Evolutionary conservation across 495 filamentous ascomycete species (phyloP).

Genomic region (Aspergillus sclerotiicarbonarius): DNA sequence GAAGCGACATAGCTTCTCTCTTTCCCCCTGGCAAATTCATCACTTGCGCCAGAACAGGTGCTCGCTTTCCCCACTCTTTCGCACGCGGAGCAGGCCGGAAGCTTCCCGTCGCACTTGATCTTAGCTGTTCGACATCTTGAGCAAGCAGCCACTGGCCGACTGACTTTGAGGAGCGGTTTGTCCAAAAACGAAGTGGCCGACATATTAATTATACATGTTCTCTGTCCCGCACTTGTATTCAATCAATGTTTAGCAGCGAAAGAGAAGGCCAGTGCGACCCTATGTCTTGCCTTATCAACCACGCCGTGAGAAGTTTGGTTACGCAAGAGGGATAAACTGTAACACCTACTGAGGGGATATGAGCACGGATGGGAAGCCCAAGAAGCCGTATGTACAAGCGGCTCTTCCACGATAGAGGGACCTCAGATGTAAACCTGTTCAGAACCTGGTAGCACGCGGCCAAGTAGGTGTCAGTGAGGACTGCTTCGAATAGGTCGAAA

Average conservation of each 20-base stretch:
- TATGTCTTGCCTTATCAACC: not conserved
- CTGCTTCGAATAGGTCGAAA: not conserved
- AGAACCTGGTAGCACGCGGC: not conserved
- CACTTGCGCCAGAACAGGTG: slow-evolving; percentile 89
- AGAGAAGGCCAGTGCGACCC: not conserved
- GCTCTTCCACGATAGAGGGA: not conserved
- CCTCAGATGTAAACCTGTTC: not conserved
- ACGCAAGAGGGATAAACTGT: not conserved
- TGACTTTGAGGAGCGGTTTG: slow-evolving; percentile 81
- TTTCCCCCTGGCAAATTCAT: slow-evolving; percentile 91
- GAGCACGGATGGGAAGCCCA: not conserved
- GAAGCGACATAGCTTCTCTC: slow-evolving; percentile 94
- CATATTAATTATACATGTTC: slow-evolving; percentile 25
- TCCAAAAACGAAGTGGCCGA: slow-evolving; percentile 50
- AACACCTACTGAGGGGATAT: not conserved
- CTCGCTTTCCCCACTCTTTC: slow-evolving; percentile 76
- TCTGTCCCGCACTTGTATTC: slow-evolving; percentile 5
- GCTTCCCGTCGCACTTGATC: slow-evolving; percentile 93
- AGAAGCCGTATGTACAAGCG: not conserved
- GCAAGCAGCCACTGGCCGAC: slow-evolving; percentile 88
- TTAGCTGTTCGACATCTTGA: slow-evolving; percentile 89
- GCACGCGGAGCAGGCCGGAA: slow-evolving; percentile 90
- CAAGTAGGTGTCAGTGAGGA: not conserved
- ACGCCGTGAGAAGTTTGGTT: not conserved
- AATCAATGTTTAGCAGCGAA: not conserved